phyloP scores from a whole-genome alignment of 768 basidiomycete genomes.

The Podaxis mareebaensis region DNA sequence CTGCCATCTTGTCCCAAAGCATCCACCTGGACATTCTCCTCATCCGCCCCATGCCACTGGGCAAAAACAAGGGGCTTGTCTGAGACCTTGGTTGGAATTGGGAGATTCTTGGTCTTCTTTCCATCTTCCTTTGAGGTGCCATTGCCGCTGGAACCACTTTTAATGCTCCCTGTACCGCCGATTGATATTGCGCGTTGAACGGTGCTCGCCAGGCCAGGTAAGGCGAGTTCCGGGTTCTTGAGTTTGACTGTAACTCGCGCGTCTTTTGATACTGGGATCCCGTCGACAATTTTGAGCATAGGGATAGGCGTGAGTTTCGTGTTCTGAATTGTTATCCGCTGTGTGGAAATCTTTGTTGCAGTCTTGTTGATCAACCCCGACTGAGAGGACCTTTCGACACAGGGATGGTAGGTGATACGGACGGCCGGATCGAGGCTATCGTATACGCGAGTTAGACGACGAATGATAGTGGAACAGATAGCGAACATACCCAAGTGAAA shows the following conservation, averaged over 20 bases:
- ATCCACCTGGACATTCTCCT: constrained; percentile 23
- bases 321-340: constrained; percentile 39
- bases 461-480: background rate
- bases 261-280: constrained; percentile 36
- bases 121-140: background rate
- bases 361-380: constrained; percentile 37
- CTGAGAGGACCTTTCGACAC: constrained; percentile 31
- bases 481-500: constrained; percentile 36
- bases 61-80: constrained; percentile 28
- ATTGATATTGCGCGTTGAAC: background rate
- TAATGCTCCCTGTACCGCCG: constrained; percentile 1
- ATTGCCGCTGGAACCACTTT: background rate
- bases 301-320: constrained; percentile 20
- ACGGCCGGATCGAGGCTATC: constrained; percentile 39
- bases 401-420: constrained; percentile 39
- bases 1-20: constrained; percentile 34
- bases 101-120: background rate
- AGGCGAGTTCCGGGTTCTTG: constrained; percentile 26
- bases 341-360: constrained; percentile 28
- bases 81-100: constrained; percentile 18
- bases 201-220: constrained; percentile 11
- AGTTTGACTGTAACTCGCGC: constrained; percentile 32
- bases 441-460: background rate
- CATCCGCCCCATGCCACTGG: constrained; percentile 33
- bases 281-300: constrained; percentile 34